Evolutionary conservation across 768 basidiomycete genomes (phyloP), one percentile per base, ranked within the genome.

Genomic region (Gautieria morchelliformis): DNA sequence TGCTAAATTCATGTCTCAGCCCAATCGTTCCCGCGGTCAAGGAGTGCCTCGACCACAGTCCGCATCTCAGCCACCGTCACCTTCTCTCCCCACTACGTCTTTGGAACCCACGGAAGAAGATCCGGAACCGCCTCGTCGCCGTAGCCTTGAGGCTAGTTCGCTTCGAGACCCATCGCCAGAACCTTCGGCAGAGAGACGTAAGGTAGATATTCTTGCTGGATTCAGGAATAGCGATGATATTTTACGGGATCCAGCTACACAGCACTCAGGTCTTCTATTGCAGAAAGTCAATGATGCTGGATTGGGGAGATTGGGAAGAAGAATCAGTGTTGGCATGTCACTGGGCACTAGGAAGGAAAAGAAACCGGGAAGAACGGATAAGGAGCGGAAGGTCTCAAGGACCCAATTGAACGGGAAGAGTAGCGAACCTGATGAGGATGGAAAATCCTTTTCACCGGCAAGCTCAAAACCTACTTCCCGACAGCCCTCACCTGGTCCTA

Each of bases 301-400:
- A 30, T 88, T 85, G 85, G 72, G 77, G n/a, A 84, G 80, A 65
- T 62, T 88, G 41, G 78, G 85, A 12, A 72, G 82, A 63, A 72
- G 85, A 59, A 76, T 88, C 55, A 85, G 82, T 63, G 69, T 82
- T 60, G 75, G 77, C 5, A 78, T 87, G 55, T 76, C 78, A 27
- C 67, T 82, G 49, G 58, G 65, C 51, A 68, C 66, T 62, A 51
- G 62, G 65, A 64, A 65, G 60, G 66, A 64, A 61, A 63, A 69
- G 50, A 58, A 61, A 35, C 39, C n/a, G n/a, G 30, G 17, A 32
- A 72, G 69, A 47, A 71, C 65, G 17, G 78, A 72, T 67, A 69
- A 61, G 46, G 62, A 41, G 5, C 50, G 49, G 46, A 58, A 66
- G 44, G 72, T 69, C 7, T 59, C 67, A 72, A 39, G 65, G 69